Conservation (phyloP, 306 rosid species). For the Gynostemma pentaphyllum region DNA sequence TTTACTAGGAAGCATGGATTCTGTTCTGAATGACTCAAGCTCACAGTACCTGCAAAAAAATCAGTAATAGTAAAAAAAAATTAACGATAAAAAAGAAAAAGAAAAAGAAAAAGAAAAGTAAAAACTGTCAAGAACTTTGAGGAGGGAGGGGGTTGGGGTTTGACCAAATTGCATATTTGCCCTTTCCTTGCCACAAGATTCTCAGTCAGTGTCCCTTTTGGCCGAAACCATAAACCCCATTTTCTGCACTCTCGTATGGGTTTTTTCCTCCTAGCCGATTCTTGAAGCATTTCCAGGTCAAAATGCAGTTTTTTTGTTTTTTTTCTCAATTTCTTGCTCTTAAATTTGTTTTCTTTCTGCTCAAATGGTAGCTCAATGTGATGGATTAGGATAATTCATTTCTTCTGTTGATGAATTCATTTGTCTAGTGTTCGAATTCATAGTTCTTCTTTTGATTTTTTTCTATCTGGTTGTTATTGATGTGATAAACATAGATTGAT, state of each 20-base stretch:
- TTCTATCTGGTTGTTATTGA: not conserved
- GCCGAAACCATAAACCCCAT: not conserved
- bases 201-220: not conserved
- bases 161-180: slow-evolving; percentile 6
- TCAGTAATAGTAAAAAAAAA: too few relatives aligned
- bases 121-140: not conserved
- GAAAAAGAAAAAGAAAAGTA: not conserved
- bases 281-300: slow-evolving; percentile 2
- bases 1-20: too few relatives aligned
- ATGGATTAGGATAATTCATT: not conserved
- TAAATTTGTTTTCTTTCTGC: not conserved
- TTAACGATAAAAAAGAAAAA: too few relatives aligned
- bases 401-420: not conserved
- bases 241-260: not conserved
- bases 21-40: too few relatives aligned
- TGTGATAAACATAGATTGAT: not conserved
- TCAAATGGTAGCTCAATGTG: not conserved
- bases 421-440: not conserved
- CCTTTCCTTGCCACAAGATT: slow-evolving; percentile 3
- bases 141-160: not conserved
- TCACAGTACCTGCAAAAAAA: too few relatives aligned
- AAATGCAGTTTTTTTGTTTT: not conserved
- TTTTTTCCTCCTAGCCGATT: too few relatives aligned
- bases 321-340: not conserved
- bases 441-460: not conserved